Evolutionary conservation across 371 early-diverging fungal species (phyloP).

Genomic region (Haplosporangium sp.): DNA sequence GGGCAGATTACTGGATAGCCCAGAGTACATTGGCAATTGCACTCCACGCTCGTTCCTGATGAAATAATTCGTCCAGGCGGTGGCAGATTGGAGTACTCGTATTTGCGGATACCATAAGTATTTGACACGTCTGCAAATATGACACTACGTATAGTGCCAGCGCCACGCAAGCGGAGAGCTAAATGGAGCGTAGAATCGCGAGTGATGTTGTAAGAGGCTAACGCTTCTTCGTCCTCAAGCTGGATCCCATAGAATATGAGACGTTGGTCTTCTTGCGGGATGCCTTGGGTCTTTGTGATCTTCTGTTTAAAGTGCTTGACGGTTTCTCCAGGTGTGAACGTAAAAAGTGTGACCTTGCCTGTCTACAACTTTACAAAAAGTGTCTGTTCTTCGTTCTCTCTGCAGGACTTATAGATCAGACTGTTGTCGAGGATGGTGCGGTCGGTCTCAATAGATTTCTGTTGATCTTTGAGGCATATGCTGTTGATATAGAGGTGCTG

Average conservation of each 20-base stretch:
- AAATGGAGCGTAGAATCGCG: constrained; percentile 97
- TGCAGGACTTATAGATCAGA: not conserved
- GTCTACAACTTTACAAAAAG: constrained; percentile 3
- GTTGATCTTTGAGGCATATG: constrained; percentile 1
- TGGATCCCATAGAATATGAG: constrained; percentile 98
- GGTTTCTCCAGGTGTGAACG: constrained; percentile 14
- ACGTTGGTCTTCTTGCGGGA: not conserved
- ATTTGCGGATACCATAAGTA: not conserved
- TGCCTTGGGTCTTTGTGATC: not conserved
- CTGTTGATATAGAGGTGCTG: constrained; percentile 12
- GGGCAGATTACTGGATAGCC: not conserved
- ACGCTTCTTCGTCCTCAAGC: constrained; percentile 95
- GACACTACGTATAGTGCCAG: constrained; percentile 12
- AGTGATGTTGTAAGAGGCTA: constrained; percentile 88
- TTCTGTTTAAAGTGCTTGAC: not conserved
- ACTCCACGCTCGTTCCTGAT: constrained; percentile 2
- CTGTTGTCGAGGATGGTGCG: constrained; percentile 3
- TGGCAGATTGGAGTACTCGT: not conserved
- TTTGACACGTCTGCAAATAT: constrained; percentile 7
- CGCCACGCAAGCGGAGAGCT: constrained; percentile 96
- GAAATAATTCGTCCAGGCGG: not conserved
- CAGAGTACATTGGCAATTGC: constrained; percentile 4
- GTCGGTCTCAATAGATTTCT: constrained; percentile 10
- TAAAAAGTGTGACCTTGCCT: not conserved
- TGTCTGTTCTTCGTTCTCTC: not conserved